Base-by-base conservation (phyloP, 495 filamentous ascomycete genomes). In the Penicillium mononematosum region DNA sequence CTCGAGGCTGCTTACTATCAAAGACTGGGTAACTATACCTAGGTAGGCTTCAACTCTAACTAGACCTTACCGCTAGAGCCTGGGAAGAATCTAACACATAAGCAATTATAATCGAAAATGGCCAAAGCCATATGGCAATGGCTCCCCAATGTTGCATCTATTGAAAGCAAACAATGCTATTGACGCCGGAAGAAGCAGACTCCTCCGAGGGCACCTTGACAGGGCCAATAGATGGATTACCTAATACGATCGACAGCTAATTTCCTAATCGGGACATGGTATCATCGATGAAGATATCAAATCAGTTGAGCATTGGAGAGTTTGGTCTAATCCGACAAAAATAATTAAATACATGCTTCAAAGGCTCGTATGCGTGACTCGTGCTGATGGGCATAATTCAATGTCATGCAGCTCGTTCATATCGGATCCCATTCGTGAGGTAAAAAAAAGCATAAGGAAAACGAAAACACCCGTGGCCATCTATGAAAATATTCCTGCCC, bases 391-490 rank as follows among this genome's bases (percentile, higher is more conserved):
- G 32, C 55, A 64, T 55, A 16, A 54, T 25, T 39, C 45, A 47
- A 52, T 44, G 54, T 31, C 49, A n/a, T 50, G 44, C 34, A 60
- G 54, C 56, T 59, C 10, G 24, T 44, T 58, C 59, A 36, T 53
- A 45, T 51, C 27, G 29, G 29, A 32, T 59, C 25, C 25, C 14
- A 47, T 39, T 55, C 53, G 27, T 42, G 19, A 45, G 8, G 17
- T n/a, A n/a, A 61, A 61, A 55, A 45, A 52, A 38, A 46, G 38
- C 39, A 52, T 48, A 16, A 36, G 53, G 50, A 64, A 68, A 61
- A 58, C 45, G 34, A 55, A 68, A 66, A 56, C 60, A 58, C 66
- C 55, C n/a, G 19, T 60, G 62, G 56, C 58, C 57, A 52, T 65
- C 52, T 59, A 64, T 61, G 50, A 38, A 46, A 44, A 59, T 51